Conservation (phyloP, 257 asterid genomes). For the Nicotiana tabacum region DNA sequence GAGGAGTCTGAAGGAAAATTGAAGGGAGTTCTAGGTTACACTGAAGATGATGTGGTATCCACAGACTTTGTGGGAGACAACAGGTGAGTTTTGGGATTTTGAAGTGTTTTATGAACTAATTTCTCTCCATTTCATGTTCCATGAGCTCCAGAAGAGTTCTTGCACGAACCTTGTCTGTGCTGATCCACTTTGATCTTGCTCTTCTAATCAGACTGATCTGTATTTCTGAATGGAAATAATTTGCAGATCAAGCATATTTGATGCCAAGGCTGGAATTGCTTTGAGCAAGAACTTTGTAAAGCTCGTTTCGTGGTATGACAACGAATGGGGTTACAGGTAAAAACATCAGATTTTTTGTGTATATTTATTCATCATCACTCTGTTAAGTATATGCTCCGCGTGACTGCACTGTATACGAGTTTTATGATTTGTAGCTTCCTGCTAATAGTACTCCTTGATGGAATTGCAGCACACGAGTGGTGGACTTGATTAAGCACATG, state of each 20-base stretch:
- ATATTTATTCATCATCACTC: background rate
- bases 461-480: constrained; percentile 68
- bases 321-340: constrained; percentile 95
- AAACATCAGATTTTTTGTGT: background rate
- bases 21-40: constrained; percentile 89
- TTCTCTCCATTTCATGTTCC: background rate
- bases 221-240: background rate
- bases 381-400: background rate
- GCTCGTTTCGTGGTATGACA: constrained; percentile 84
- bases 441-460: background rate
- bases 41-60: constrained; percentile 90
- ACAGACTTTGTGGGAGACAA: constrained; percentile 82
- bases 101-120: background rate
- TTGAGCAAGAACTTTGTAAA: constrained; percentile 60
- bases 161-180: background rate
- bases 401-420: background rate
- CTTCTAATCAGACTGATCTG: background rate
- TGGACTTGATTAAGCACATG: constrained; percentile 68
- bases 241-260: constrained; percentile 81
- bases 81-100: constrained; percentile 35
- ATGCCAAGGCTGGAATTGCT: constrained; percentile 93
- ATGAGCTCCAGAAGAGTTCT: background rate
- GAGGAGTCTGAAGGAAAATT: constrained; percentile 69
- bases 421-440: background rate
- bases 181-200: background rate